Base-by-base conservation (phyloP, 805 yeast species). In the Spathaspora hagerdaliae region DNA sequence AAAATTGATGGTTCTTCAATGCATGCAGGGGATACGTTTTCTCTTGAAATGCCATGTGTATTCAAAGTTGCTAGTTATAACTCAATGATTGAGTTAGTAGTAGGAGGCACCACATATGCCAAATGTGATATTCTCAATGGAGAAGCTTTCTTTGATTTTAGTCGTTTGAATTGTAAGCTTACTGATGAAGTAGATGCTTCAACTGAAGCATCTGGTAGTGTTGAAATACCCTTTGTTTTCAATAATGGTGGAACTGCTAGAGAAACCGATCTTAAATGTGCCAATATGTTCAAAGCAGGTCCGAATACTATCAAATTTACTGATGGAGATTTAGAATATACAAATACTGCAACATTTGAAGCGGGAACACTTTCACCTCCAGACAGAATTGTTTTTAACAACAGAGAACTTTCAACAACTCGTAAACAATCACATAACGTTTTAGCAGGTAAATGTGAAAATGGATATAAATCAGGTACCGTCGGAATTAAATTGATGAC, bases 401-500 rank as follows among this genome's bases (percentile, higher is more conserved):
- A 27, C 15, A 49, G 52, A 40, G 24, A 34, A 1, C 29, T 51
- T 26, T 59, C 58, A 15, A 33, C 51, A 3, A 33, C 49, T 9
- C 43, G 36, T 11, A 47, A 46, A 36, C 33, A 35, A 13, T 49
- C 45, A 35, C 40, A 49, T 27, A 43, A 42, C 47, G 49, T 39
- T 47, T 47, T 44, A 15, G 54, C 48, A 45, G 44, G 41, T 4
- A n/a, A 32, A 6, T 54, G 64, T 52, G 39, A 51, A 2, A 50
- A 44, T 15, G 65, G 65, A 9, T 54, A 55, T 33, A 12, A 40
- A 5, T 43, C 52, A 10, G 65, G 64, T 31, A 49, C 47, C 0
- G 24, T 62, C 24, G 65, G 65, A 15, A 37, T 61, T 19, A 32
- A 38, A 0, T 41, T 54, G 13, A 7, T 29, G 6, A n/a, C 19